A percentile compares a stretch with the other conserved stretches of the same genome.
Conservation (phyloP, 345 rosid species). For the Pistacia atlantica region DNA sequence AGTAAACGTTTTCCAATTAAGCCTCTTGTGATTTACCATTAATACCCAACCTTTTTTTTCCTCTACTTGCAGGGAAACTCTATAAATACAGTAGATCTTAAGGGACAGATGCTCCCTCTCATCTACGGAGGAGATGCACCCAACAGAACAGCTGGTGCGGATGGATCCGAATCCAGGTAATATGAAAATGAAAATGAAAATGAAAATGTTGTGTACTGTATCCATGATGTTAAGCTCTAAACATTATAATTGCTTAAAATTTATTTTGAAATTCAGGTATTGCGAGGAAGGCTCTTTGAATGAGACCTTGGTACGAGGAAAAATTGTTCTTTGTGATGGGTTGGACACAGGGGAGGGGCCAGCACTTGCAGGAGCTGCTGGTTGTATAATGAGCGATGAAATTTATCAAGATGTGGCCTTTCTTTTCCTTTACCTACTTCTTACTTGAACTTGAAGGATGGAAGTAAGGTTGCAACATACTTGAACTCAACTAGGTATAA, state of each 20-base stretch:
- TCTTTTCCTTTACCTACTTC: conserved; percentile 26
- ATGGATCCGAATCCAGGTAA: conserved; percentile 22
- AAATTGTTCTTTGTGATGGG: conserved; percentile 35
- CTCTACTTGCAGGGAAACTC: conserved; percentile 24
- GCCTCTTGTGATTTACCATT: no score
- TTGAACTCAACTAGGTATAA: conserved; percentile 26
- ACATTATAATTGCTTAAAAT: not conserved
- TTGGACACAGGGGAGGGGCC: not conserved
- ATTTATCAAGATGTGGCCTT: not conserved
- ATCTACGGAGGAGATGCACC: conserved; percentile 36
- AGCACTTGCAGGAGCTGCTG: conserved; percentile 36
- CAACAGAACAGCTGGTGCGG: conserved; percentile 13
- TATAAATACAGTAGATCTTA: conserved; percentile 13
- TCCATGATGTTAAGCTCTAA: not conserved
- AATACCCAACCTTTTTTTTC: not conserved
- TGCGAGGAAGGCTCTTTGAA: conserved; percentile 24
- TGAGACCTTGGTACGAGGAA: conserved; percentile 31
- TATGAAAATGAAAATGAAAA: not conserved
- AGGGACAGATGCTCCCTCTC: conserved; percentile 14
- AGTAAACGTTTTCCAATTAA: not conserved
- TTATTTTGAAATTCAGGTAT: conserved; percentile 16
- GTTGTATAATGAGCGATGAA: conserved; percentile 17
- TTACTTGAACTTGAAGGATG: conserved; percentile 8
- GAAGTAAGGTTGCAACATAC: conserved; percentile 10
- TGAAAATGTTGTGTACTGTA: not conserved